Evolutionary conservation across 2,329 filamentous ascomycete genomes (phyloP), one percentile per base, ranked within the genome.

Genomic region (Microascus cirrosus): DNA sequence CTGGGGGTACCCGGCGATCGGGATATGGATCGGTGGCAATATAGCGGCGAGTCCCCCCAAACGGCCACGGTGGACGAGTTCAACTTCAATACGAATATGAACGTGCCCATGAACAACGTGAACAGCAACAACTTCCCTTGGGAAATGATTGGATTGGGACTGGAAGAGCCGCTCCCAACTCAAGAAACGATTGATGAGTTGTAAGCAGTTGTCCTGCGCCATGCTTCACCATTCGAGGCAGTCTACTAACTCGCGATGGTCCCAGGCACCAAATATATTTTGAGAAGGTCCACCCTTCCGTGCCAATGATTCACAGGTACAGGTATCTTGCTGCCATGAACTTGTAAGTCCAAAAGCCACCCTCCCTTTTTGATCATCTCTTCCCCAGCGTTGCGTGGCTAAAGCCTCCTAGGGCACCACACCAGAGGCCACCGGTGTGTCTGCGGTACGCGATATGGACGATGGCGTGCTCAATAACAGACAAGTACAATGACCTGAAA

Each of bases 361-460:
- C 15, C n/a, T 18, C 24, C n/a, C 25, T n/a, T n/a, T n/a, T n/a
- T n/a, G n/a, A 32, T 10, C 18, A 5, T 4, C 15, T 15, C 15
- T n/a, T n/a, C 15, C 39, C 35, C 18, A 18, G 54, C 24, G 15
- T 20, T 45, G 22, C 8, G 13, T n/a, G 51, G 51, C 51, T 53
- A 53, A 57, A 53, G 20, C 57, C 51, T 34, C 55, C 39, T 60
- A 85, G 82, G 57, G 83, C 90, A n/a, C 90, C 90, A 20, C 85
- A 85, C 61, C 86, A 91, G 74, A 84, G 93, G 28, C 93, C 94
- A 1, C 90, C 93, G 0, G 84, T 96, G 34, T 90, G 88, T 62
- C 74, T 99, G 55, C 85, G 94, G 64, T 99, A 99, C 72, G 90
- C 89, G 58, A 95, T 97, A 78, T 97, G 93, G 93, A 89, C 87